Evolutionary conservation across 2,329 filamentous ascomycete genomes (phyloP).

Genomic region (Microthyrium microscopicum): DNA sequence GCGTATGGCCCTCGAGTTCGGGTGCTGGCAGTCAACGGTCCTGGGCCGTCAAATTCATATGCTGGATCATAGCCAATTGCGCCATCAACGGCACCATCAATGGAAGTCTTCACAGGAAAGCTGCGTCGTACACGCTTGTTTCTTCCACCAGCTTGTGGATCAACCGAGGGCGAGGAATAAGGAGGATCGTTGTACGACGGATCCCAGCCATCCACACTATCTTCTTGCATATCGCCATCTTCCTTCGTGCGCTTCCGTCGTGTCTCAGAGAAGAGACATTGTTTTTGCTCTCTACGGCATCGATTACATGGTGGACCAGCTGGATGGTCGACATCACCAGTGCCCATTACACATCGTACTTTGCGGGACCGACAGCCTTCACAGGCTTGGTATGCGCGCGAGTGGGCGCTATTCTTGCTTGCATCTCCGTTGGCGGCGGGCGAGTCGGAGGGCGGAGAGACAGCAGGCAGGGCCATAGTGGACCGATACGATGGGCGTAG

Average conservation of each 20-base stretch:
- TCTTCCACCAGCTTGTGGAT: constrained; percentile 11
- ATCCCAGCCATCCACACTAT: constrained; percentile 21
- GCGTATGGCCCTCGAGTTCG: no score
- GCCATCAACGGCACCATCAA: constrained; percentile 9
- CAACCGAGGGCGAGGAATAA: constrained; percentile 9
- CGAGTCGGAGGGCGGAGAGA: constrained; percentile 51
- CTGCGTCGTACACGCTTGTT: constrained; percentile 16
- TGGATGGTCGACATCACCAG: constrained; percentile 63
- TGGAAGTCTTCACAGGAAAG: constrained; percentile 18
- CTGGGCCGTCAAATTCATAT: neutral
- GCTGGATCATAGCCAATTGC: constrained; percentile 1
- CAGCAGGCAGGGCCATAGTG: constrained; percentile 45
- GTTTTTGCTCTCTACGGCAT: constrained; percentile 86
- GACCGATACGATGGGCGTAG: no score
- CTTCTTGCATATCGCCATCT: constrained; percentile 28
- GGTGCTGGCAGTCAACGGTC: no score
- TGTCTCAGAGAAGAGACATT: constrained; percentile 93
- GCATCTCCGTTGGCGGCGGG: constrained; percentile 41
- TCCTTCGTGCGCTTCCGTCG: constrained; percentile 81
- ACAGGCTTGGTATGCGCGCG: constrained; percentile 3
- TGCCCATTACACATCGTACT: constrained; percentile 41
- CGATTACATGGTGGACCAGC: constrained; percentile 86
- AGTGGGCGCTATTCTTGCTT: neutral
- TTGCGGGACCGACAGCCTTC: constrained; percentile 28
- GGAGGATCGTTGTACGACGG: constrained; percentile 8